Conservation (phyloP, 2,329 filamentous ascomycete genomes). For the Rachicladosporium sp. region DNA sequence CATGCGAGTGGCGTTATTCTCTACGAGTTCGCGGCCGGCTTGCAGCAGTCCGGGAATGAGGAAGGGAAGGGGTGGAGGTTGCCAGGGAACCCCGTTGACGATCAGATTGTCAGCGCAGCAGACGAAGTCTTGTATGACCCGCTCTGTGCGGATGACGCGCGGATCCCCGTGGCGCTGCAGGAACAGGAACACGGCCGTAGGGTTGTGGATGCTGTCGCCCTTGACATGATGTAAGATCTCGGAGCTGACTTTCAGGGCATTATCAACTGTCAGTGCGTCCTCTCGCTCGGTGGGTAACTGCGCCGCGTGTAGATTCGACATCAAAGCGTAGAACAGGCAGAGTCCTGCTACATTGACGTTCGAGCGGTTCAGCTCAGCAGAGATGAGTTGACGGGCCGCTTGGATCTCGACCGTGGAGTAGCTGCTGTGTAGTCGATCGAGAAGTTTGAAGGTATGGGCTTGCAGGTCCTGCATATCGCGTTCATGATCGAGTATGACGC, state of each 20-base stretch:
- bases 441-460: background rate
- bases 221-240: constrained; percentile 4
- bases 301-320: constrained; percentile 4
- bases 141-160: constrained; percentile 6
- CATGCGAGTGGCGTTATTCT: constrained; percentile 10
- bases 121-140: constrained; percentile 7
- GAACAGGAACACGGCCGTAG: constrained; percentile 3
- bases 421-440: no score
- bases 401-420: constrained; percentile 1
- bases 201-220: constrained; percentile 1
- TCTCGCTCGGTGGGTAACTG: background rate
- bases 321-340: constrained; percentile 8
- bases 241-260: constrained; percentile 6
- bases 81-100: constrained; percentile 4
- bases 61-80: constrained; percentile 1
- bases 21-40: constrained; percentile 8
- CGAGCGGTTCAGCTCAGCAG: constrained; percentile 5
- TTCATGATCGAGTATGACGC: constrained; percentile 4
- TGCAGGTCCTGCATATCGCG: background rate
- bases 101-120: constrained; percentile 1
- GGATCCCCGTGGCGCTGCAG: constrained; percentile 7
- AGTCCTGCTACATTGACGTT: constrained; percentile 6
- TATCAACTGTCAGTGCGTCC: constrained; percentile 3
- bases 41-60: constrained; percentile 3
- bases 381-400: constrained; percentile 6